Base-by-base conservation (phyloP, 176 grass and related monocot species). In the Juncus inflexus region DNA sequence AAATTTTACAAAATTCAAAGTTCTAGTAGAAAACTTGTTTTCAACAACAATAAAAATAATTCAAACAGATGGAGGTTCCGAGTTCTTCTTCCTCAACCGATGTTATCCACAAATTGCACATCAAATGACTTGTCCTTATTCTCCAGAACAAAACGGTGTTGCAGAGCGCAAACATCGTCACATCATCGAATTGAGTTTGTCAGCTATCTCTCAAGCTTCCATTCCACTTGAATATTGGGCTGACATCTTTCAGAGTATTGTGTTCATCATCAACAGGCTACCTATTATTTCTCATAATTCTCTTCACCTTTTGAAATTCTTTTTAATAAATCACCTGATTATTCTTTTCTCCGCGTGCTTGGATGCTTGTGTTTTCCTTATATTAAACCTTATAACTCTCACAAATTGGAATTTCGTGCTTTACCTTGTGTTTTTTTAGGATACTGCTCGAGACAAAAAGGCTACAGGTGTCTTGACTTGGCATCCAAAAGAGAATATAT, bases 391-490 rank as follows among this genome's bases (percentile, higher is more conserved):
- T 68, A 54, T 28, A 50, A 38, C 2, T 6, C 50, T 7, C 37
- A 50, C 42, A 68, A 68, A 36, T 41, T 68, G 50, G 40, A 68
- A 51, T 28, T 14, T 12, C 3, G 16, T 35, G 50, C 41, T 5
- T 9, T 10, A 35, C 65, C 45, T 10, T 68, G 7, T 52, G 1
- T 36, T 2, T 68, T 53, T 15, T 5, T 68, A 51, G 65, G 65
- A 12, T 68, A 68, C 42, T 50, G 40, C 6, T 6, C 42, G 3
- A 6, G 40, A 2, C 35, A 52, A n/a, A 68, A 36, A 51, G 65
- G 15, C 9, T 68, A 68, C 35, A 68, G 36, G 16, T 68, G 65
- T 68, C 42, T 68, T 52, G 12, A 68, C 19, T 12, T 52, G 6
- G n/a, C 65, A 13, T 28, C 39, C 50, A 12, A 52, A 28, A 43